A percentile compares a stretch with the other conserved stretches of the same genome.
Conservation (phyloP, 2,329 filamentous ascomycete genomes). For the Apiospora pterosperma region DNA sequence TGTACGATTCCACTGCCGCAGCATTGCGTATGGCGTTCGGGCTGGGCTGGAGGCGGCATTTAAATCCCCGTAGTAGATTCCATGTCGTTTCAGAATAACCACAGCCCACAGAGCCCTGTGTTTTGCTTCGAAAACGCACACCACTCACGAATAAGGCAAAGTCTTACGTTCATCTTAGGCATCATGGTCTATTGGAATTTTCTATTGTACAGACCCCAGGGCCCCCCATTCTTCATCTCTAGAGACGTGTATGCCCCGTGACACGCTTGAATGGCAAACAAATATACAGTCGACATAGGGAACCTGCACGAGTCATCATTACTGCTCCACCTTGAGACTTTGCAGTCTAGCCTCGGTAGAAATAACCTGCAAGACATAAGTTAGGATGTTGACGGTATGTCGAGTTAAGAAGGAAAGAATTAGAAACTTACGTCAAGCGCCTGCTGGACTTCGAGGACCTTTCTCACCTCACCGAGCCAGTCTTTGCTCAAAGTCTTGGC, state of each 20-base stretch:
- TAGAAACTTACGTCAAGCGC: constrained; percentile 82
- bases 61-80: background rate
- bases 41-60: background rate
- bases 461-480: constrained; percentile 87
- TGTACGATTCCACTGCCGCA: background rate
- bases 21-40: background rate
- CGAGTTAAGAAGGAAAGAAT: background rate
- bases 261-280: constrained; percentile 9
- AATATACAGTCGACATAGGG: constrained; percentile 30
- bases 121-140: background rate
- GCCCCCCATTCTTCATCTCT: background rate
- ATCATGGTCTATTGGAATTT: constrained; percentile 4
- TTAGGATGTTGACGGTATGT: constrained; percentile 3
- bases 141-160: background rate
- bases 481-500: constrained; percentile 92
- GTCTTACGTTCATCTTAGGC: background rate
- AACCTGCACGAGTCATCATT: background rate
- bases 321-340: constrained; percentile 64
- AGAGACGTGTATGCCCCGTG: background rate
- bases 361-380: constrained; percentile 61
- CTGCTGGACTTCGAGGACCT: constrained; percentile 92
- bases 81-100: background rate
- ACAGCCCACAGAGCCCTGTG: background rate
- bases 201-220: constrained; percentile 1
- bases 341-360: constrained; percentile 85